Percentiles rank a stretch among this genome's conserved stretches.
Evolutionary conservation across 1,284 basidiomycete genomes (phyloP).

Genomic region (Leccinum insolens): DNA sequence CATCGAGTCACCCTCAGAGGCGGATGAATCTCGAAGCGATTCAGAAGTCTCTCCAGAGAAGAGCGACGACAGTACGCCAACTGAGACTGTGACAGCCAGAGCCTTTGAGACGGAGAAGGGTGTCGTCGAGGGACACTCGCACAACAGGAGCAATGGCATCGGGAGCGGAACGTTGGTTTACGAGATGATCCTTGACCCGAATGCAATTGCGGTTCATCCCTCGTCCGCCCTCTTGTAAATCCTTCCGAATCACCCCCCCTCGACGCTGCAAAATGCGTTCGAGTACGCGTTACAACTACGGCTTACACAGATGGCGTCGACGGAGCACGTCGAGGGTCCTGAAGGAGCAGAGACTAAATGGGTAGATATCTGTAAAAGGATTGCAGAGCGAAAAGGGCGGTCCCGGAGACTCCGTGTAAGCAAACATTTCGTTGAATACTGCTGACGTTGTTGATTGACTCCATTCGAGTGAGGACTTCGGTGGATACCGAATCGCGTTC

Average conservation of each 20-base stretch:
- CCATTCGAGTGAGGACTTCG: slow-evolving; percentile 32
- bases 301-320: slow-evolving; percentile 84
- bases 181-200: slow-evolving; percentile 39
- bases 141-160: background rate
- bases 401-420: slow-evolving; percentile 31
- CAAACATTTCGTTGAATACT: background rate
- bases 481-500: slow-evolving; percentile 33
- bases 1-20: no score
- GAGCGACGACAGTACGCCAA: background rate
- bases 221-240: slow-evolving; percentile 53
- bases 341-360: slow-evolving; percentile 85
- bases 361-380: slow-evolving; percentile 88
- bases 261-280: slow-evolving; percentile 65
- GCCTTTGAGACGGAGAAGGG: slow-evolving; percentile 19
- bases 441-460: background rate
- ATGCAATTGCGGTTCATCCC: slow-evolving; percentile 45
- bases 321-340: slow-evolving; percentile 85
- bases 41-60: no score
- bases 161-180: slow-evolving; percentile 12
- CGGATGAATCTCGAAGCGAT: no score
- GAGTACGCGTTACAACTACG: slow-evolving; percentile 84
- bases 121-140: background rate
- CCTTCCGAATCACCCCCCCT: slow-evolving; percentile 55
- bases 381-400: slow-evolving; percentile 58
- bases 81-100: slow-evolving; percentile 1